Conservation (phyloP, 2,329 filamentous ascomycete genomes). For the Thelonectria discophora region DNA sequence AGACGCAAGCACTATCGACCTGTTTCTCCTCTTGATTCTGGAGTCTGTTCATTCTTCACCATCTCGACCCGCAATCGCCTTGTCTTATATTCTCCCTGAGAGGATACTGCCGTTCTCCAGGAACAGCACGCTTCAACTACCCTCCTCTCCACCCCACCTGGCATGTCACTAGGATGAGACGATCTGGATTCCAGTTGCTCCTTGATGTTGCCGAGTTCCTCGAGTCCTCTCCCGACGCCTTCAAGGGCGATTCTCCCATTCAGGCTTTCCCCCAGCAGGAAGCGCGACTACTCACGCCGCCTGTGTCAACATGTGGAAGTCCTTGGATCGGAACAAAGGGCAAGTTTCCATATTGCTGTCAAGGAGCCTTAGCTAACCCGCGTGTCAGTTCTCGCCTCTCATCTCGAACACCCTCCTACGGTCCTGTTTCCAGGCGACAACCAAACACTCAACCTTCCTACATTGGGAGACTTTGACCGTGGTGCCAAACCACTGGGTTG, state of each 20-base stretch:
- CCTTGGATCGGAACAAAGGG: conserved; percentile 47
- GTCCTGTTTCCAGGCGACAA: conserved; percentile 30
- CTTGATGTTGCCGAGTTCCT: conserved; percentile 29
- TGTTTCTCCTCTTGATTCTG: conserved; percentile 18
- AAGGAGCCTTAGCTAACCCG: conserved; percentile 16
- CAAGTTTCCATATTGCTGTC: conserved; percentile 28
- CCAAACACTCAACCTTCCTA: conserved; percentile 45
- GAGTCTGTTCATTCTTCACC: conserved; percentile 1
- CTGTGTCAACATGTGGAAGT: conserved; percentile 46
- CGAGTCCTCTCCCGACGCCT: conserved; percentile 13
- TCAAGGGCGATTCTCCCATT: conserved; percentile 6
- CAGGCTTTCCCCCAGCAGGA: conserved; percentile 16
- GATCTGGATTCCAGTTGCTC: conserved; percentile 37
- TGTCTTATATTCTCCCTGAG: conserved; percentile 37
- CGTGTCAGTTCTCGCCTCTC: conserved; percentile 34
- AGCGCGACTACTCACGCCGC: conserved; percentile 37
- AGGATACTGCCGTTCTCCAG: conserved; percentile 33
- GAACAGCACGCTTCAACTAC: conserved; percentile 22
- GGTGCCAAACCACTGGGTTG: conserved; percentile 50
- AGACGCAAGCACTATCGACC: conserved; percentile 25
- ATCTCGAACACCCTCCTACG: conserved; percentile 37
- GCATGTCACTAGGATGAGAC: conserved; percentile 20
- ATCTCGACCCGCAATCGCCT: conserved; percentile 19
- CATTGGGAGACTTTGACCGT: conserved; percentile 50
- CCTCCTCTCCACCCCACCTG: conserved; percentile 23